These are phyloP conservation scores for Fusarium musae DNA, from an alignment of 2,329 filamentous ascomycete species.

Conservation along the genomic window DNA sequence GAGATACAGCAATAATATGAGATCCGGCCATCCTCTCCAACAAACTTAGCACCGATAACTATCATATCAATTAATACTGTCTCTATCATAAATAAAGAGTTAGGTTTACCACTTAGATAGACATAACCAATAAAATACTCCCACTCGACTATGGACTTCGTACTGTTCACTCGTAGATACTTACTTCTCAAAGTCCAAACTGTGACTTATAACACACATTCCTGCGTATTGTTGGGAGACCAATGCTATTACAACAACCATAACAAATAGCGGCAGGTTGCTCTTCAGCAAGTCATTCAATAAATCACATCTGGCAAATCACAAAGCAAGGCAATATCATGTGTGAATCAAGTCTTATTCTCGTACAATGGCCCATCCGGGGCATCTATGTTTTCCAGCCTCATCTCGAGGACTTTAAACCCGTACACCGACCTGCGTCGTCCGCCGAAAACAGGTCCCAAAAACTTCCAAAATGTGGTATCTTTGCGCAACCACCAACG, in stretches of 20 bases:
- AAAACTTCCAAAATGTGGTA: constrained; percentile 30
- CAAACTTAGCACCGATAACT: too few species aligned
- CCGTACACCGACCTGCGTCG: constrained; percentile 17
- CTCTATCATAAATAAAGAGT: neutral
- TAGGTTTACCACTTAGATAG: neutral
- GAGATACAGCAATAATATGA: too few species aligned
- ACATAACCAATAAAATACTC: neutral
- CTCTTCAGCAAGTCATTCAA: neutral
- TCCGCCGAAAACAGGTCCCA: constrained; percentile 24
- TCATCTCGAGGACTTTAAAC: constrained; percentile 24
- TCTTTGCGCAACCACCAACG: constrained; percentile 37
- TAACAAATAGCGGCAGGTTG: neutral
- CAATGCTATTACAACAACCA: neutral
- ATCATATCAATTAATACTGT: rapidly evolving
- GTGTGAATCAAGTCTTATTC: constrained; percentile 1
- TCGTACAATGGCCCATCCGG: neutral
- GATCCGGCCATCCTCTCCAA: neutral
- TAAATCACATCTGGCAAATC: neutral
- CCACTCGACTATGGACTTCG: neutral
- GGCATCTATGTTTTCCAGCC: constrained; percentile 17
- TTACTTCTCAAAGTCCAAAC: neutral
- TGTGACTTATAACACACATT: too few species aligned
- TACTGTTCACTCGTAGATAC: neutral
- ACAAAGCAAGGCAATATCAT: neutral
- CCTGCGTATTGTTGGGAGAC: rapidly evolving